Conservation (phyloP, 257 asterid genomes). For the Ajuga chamaepitys region DNA sequence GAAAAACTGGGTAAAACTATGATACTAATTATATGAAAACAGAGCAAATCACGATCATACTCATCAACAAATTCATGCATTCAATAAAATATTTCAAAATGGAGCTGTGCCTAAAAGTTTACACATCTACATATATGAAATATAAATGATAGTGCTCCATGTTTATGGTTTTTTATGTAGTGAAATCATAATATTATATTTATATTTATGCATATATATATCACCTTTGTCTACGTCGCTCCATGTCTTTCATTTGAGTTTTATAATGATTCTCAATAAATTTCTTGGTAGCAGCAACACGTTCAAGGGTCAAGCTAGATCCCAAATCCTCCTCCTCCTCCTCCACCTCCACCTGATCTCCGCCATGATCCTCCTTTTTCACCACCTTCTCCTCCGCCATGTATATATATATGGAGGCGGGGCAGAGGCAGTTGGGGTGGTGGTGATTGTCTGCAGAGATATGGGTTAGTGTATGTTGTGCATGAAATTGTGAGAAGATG, state of each 20-base stretch:
- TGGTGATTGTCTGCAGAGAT: neutral
- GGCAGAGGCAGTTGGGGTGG: neutral
- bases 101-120: too few species aligned
- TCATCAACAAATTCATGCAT: neutral
- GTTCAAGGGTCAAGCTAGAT: slow-evolving; percentile 58
- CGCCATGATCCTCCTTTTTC: slow-evolving; percentile 18
- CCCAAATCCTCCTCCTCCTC: slow-evolving; percentile 29
- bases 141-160: too few species aligned
- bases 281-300: slow-evolving; percentile 82
- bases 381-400: slow-evolving; percentile 23
- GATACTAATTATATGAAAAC: too few species aligned
- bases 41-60: too few species aligned
- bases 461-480: slow-evolving; percentile 1
- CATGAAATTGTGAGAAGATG: slow-evolving; percentile 3
- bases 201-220: neutral
- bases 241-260: slow-evolving; percentile 54
- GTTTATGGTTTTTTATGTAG: too few species aligned
- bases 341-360: slow-evolving; percentile 8
- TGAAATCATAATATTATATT: neutral
- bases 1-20: too few species aligned
- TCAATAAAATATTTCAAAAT: too few species aligned
- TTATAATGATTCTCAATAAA: slow-evolving; percentile 75
- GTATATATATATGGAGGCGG: neutral
- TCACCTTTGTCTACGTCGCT: slow-evolving; percentile 56
- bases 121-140: too few species aligned